These are phyloP conservation scores for Beta macrorhiza DNA, from an alignment of 179 eudicot genomes.

Conservation along the genomic window DNA sequence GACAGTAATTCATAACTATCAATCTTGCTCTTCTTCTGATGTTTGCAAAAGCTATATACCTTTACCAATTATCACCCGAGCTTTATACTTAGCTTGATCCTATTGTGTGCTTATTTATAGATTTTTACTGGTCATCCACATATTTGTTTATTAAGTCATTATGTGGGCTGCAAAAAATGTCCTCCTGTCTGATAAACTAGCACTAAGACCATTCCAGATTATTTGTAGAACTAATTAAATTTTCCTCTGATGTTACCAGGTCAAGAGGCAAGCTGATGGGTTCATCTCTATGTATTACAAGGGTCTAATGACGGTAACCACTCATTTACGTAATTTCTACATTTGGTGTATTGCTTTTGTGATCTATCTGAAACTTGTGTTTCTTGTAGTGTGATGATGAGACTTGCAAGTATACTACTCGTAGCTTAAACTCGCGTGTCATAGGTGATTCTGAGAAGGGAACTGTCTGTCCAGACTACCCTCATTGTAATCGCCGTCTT, in stretches of 20 bases:
- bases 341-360: not conserved
- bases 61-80: not conserved
- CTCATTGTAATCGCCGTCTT: conserved; percentile 80
- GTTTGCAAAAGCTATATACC: not conserved
- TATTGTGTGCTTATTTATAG: no score
- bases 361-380: conserved; percentile 1
- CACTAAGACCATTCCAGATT: not conserved
- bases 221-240: not conserved
- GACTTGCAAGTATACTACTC: conserved; percentile 88
- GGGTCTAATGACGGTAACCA: conserved; percentile 74
- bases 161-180: not conserved
- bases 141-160: not conserved
- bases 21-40: not conserved
- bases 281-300: conserved; percentile 72
- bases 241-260: conserved; percentile 40
- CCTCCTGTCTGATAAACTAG: not conserved
- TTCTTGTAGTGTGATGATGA: conserved; percentile 86
- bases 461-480: conserved; percentile 90
- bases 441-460: conserved; percentile 92
- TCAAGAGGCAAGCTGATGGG: conserved; percentile 76
- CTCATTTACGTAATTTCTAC: not conserved
- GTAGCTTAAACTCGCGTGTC: conserved; percentile 74
- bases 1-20: no score
- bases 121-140: no score
- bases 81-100: not conserved